A percentile compares a stretch with the other conserved stretches of the same genome.
These are phyloP conservation scores for Epichloe typhina DNA, from an alignment of 2,329 filamentous ascomycete genomes.

Conservation along the genomic window DNA sequence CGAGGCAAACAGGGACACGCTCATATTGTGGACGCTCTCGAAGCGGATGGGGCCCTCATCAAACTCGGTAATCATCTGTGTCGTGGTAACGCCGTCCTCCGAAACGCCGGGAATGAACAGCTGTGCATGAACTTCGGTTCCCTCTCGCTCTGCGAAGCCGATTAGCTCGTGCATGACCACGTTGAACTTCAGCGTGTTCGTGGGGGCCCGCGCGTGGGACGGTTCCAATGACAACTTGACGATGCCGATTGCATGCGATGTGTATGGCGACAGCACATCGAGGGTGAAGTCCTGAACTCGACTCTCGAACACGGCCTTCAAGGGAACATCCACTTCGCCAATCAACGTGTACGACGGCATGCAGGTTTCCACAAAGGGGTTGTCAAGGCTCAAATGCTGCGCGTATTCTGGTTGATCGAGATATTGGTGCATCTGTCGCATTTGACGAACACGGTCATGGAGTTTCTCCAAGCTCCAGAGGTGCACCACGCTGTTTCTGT, in stretches of 20 bases:
- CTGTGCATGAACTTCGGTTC: slow-evolving; percentile 89
- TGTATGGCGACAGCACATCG: slow-evolving; percentile 86
- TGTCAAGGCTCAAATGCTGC: slow-evolving; percentile 82
- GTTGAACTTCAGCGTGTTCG: slow-evolving; percentile 92
- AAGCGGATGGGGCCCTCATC: slow-evolving; percentile 88
- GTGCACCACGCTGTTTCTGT: slow-evolving; percentile 71
- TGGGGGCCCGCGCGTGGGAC: slow-evolving; percentile 76
- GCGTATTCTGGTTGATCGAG: slow-evolving; percentile 90
- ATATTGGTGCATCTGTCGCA: slow-evolving; percentile 96
- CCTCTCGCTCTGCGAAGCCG: slow-evolving; percentile 90
- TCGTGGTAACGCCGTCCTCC: slow-evolving; percentile 85
- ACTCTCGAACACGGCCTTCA: slow-evolving; percentile 87
- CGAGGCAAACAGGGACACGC: slow-evolving; percentile 61
- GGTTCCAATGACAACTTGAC: slow-evolving; percentile 85
- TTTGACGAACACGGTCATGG: slow-evolving; percentile 70
- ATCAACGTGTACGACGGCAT: slow-evolving; percentile 88
- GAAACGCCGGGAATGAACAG: slow-evolving; percentile 89
- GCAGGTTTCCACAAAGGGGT: slow-evolving; percentile 82
- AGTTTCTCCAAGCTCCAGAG: slow-evolving; percentile 94
- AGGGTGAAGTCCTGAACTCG: slow-evolving; percentile 87
- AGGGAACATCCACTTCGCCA: slow-evolving; percentile 83
- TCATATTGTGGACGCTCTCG: slow-evolving; percentile 98
- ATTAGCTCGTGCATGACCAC: slow-evolving; percentile 95
- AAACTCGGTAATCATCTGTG: slow-evolving; percentile 86
- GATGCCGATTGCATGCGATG: slow-evolving; percentile 78